Evolutionary conservation across 2,329 filamentous ascomycete species (phyloP).

Genomic region (Hymenotorrendiella dingleyae): DNA sequence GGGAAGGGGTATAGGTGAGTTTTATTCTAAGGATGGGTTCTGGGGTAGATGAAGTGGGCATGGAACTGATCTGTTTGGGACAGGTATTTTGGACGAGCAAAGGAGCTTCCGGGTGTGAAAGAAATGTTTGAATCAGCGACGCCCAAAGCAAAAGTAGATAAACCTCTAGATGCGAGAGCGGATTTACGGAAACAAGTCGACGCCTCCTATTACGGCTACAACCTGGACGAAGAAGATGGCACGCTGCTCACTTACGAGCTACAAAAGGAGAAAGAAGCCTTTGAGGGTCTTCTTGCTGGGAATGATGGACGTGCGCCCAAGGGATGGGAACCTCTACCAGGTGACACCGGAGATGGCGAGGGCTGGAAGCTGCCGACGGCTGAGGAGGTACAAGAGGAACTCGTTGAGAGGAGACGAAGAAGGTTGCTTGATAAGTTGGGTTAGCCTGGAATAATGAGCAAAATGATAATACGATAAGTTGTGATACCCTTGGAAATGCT

Average conservation of each 20-base stretch:
- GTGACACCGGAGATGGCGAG: slow-evolving; percentile 76
- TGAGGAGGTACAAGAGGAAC: slow-evolving; percentile 90
- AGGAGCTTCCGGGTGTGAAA: slow-evolving; percentile 88
- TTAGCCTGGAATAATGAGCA: slow-evolving; percentile 6
- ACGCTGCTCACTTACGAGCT: slow-evolving; percentile 74
- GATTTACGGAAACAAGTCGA: slow-evolving; percentile 75
- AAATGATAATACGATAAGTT: neutral
- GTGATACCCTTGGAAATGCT: slow-evolving; percentile 1
- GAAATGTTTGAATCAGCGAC: slow-evolving; percentile 84
- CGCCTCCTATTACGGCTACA: slow-evolving; percentile 94
- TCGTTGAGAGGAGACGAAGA: slow-evolving; percentile 78
- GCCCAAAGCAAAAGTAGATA: slow-evolving; percentile 49
- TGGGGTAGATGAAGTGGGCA: neutral
- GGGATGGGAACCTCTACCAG: slow-evolving; percentile 81
- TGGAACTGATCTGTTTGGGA: slow-evolving; percentile 40
- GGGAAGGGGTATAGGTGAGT: slow-evolving; percentile 94
- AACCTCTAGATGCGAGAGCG: slow-evolving; percentile 58
- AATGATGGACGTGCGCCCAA: slow-evolving; percentile 53
- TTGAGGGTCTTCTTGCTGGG: slow-evolving; percentile 58
- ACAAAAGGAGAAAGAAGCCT: slow-evolving; percentile 75
- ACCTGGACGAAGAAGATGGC: slow-evolving; percentile 84
- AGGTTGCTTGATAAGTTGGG: slow-evolving; percentile 71
- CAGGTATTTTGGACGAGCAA: slow-evolving; percentile 85
- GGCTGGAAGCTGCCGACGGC: slow-evolving; percentile 78
- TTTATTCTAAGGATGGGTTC: no score